These are phyloP conservation scores for Dipteronia sinensis DNA, from an alignment of 345 rosid genomes.

Conservation along the genomic window DNA sequence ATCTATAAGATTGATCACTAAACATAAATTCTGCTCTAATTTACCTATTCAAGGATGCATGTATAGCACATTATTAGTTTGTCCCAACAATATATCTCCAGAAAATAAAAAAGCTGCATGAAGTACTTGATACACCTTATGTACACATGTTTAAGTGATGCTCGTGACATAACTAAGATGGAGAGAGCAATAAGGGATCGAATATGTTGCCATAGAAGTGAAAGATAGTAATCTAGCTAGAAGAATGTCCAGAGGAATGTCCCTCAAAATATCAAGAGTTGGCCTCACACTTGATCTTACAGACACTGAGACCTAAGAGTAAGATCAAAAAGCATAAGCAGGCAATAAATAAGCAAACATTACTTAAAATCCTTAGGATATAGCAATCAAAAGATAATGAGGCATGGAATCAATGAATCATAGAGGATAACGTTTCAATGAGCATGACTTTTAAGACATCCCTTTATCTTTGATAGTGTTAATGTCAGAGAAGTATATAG, in stretches of 20 bases:
- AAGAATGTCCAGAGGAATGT: background rate
- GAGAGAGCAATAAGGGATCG: background rate
- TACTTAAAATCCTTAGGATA: background rate
- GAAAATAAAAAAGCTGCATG: background rate
- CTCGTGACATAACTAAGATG: background rate
- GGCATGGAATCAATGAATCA: background rate
- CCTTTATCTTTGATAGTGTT: background rate
- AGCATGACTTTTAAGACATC: background rate
- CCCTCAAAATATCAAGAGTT: background rate
- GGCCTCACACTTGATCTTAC: background rate
- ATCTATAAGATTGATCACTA: background rate
- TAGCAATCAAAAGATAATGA: background rate
- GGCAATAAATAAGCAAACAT: background rate
- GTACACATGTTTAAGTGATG: background rate
- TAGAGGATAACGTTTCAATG: background rate
- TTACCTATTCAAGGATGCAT: background rate
- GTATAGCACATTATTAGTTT: background rate
- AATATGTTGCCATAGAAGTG: background rate
- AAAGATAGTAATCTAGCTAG: background rate
- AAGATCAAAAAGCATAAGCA: background rate
- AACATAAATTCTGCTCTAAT: constrained; percentile 8
- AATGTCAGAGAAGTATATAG: background rate
- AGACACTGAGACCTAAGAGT: background rate
- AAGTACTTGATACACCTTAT: background rate
- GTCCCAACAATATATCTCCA: background rate